A percentile compares a stretch with the other conserved stretches of the same genome.
Evolutionary conservation across 305 asterid species (phyloP).

Genomic region (Plantago rigida): DNA sequence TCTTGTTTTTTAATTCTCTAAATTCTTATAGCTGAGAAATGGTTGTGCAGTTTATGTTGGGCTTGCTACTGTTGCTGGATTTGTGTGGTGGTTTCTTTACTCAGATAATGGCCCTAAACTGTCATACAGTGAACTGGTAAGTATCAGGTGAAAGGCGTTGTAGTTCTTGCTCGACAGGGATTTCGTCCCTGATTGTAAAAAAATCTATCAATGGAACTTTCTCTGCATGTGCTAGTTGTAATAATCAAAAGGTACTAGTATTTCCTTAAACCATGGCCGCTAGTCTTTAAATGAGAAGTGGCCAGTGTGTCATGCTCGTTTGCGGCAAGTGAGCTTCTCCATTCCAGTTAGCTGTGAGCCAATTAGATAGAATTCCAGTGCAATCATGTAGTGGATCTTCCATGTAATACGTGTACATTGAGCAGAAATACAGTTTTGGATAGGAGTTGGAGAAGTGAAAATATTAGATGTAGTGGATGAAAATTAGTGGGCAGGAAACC

Average conservation of each 20-base stretch:
- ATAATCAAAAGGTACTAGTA: too few species aligned
- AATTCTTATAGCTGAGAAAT: constrained; percentile 24
- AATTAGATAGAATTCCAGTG: constrained; percentile 11
- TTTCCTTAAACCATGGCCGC: not conserved
- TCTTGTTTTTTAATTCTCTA: constrained; percentile 2
- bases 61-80: constrained; percentile 94
- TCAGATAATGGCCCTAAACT: constrained; percentile 80
- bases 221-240: not conserved
- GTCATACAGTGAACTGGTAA: constrained; percentile 70
- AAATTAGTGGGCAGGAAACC: not conserved
- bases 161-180: constrained; percentile 4
- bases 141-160: constrained; percentile 24
- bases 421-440: not conserved
- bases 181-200: constrained; percentile 7
- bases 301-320: constrained; percentile 7
- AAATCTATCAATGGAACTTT: constrained; percentile 5
- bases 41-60: constrained; percentile 84
- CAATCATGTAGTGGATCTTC: not conserved
- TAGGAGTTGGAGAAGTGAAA: not conserved
- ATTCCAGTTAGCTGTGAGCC: constrained; percentile 19
- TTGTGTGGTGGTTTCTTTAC: constrained; percentile 95
- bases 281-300: constrained; percentile 21
- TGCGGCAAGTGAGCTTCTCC: constrained; percentile 8
- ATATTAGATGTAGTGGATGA: not conserved
- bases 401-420: not conserved